Evolutionary conservation across 2,329 filamentous ascomycete genomes (phyloP).

Genomic region (Pseudonectria foliicola): DNA sequence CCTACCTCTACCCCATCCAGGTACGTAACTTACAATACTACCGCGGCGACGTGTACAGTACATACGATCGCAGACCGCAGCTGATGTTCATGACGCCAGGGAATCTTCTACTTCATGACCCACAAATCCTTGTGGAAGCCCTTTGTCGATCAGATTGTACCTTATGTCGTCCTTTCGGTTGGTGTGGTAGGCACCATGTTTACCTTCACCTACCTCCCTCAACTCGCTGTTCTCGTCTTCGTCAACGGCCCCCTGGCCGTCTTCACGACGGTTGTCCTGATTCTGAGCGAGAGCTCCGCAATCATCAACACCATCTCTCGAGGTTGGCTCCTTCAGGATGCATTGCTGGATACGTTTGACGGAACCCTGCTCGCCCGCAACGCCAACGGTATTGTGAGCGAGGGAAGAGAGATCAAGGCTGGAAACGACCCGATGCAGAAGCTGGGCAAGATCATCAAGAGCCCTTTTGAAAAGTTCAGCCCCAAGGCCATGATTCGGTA

Average conservation of each 20-base stretch:
- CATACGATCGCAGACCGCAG: slow-evolving; percentile 4
- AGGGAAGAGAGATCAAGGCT: slow-evolving; percentile 65
- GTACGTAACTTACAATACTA: slow-evolving; percentile 23
- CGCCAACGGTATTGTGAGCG: slow-evolving; percentile 56
- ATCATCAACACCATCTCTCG: slow-evolving; percentile 52
- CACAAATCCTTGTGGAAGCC: slow-evolving; percentile 54
- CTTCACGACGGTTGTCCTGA: slow-evolving; percentile 63
- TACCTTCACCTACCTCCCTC: slow-evolving; percentile 76
- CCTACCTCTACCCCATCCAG: slow-evolving; percentile 83
- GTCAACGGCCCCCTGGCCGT: slow-evolving; percentile 78
- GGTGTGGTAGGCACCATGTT: slow-evolving; percentile 78
- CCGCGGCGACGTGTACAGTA: neutral
- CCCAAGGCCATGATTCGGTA: slow-evolving; percentile 65
- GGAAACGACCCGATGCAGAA: slow-evolving; percentile 50
- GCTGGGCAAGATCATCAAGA: slow-evolving; percentile 51
- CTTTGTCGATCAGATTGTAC: slow-evolving; percentile 45
- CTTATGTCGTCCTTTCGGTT: slow-evolving; percentile 62
- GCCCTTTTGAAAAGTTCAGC: slow-evolving; percentile 49
- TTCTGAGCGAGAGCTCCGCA: slow-evolving; percentile 55
- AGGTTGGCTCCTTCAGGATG: slow-evolving; percentile 72
- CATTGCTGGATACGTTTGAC: slow-evolving; percentile 84
- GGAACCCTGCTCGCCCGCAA: slow-evolving; percentile 53
- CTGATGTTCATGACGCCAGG: slow-evolving; percentile 29
- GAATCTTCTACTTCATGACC: slow-evolving; percentile 51
- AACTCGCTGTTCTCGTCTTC: slow-evolving; percentile 74